These are phyloP conservation scores for Colletotrichum sp. DNA, from an alignment of 2,329 filamentous ascomycete species.

Conservation along the genomic window DNA sequence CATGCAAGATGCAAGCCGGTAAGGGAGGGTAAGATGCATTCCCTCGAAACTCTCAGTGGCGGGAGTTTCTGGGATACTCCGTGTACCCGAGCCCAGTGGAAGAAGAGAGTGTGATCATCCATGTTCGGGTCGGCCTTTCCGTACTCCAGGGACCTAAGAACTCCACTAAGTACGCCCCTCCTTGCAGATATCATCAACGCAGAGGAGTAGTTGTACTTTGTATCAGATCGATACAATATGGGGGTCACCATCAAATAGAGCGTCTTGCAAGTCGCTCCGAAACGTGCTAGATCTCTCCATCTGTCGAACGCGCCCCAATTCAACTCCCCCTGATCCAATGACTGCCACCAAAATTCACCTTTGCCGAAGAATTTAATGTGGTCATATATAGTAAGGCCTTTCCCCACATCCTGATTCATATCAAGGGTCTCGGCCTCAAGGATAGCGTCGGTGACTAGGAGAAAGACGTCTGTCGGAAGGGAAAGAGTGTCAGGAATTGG, in stretches of 20 bases:
- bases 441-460: background rate
- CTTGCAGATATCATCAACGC: background rate
- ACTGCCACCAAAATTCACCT: background rate
- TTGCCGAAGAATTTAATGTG: background rate
- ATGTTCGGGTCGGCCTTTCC: background rate
- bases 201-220: background rate
- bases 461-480: background rate
- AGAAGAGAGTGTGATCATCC: background rate
- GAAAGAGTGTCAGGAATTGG: background rate
- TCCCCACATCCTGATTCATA: background rate
- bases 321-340: background rate
- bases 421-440: background rate
- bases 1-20: background rate
- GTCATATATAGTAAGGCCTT: background rate
- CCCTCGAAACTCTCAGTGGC: background rate
- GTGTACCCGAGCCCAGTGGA: background rate
- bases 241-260: background rate
- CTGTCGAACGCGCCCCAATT: background rate
- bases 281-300: background rate
- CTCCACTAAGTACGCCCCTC: background rate
- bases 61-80: background rate
- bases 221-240: background rate
- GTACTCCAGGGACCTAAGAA: background rate
- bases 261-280: background rate
- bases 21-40: background rate